Evolutionary conservation across 768 basidiomycete species (phyloP).

Genomic region (Hygrocybe coccinea): DNA sequence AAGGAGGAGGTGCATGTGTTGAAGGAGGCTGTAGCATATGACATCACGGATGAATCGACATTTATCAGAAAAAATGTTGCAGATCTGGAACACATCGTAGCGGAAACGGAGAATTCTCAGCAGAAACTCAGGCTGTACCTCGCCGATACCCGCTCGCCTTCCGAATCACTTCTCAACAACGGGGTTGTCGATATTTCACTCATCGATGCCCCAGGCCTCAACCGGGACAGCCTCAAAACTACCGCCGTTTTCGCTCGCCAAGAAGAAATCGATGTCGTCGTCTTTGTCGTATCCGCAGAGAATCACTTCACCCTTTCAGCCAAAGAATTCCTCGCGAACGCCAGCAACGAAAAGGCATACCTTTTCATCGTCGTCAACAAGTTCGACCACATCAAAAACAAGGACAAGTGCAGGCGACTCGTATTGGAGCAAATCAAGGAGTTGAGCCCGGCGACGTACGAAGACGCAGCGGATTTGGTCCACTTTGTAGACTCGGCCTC

Average conservation of each 20-base stretch:
- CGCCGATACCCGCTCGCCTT: constrained; percentile 68
- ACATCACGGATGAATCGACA: constrained; percentile 66
- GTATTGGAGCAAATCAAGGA: constrained; percentile 93
- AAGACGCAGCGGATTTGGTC: constrained; percentile 87
- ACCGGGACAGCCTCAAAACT: constrained; percentile 91
- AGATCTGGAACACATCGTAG: constrained; percentile 75
- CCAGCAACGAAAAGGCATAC: constrained; percentile 95
- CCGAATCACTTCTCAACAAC: constrained; percentile 86
- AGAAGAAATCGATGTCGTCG: constrained; percentile 96
- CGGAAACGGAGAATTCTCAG: constrained; percentile 65
- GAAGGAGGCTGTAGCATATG: constrained; percentile 64
- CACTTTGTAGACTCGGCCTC: constrained; percentile 95
- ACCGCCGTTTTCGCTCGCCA: constrained; percentile 94
- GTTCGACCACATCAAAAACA: constrained; percentile 92
- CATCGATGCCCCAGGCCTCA: constrained; percentile 96
- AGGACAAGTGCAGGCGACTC: constrained; percentile 81
- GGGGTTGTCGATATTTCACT: constrained; percentile 96
- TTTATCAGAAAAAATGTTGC: constrained; percentile 62
- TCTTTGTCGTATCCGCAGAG: constrained; percentile 96
- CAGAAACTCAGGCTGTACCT: constrained; percentile 86
- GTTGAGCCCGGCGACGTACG: constrained; percentile 87
- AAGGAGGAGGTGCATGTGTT: constrained; percentile 83
- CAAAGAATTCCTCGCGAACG: constrained; percentile 88
- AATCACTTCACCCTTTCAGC: constrained; percentile 98
- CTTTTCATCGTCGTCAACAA: constrained; percentile 99